phyloP scores from a whole-genome alignment of 495 filamentous ascomycete species.

The Penicillium flavigenum region DNA sequence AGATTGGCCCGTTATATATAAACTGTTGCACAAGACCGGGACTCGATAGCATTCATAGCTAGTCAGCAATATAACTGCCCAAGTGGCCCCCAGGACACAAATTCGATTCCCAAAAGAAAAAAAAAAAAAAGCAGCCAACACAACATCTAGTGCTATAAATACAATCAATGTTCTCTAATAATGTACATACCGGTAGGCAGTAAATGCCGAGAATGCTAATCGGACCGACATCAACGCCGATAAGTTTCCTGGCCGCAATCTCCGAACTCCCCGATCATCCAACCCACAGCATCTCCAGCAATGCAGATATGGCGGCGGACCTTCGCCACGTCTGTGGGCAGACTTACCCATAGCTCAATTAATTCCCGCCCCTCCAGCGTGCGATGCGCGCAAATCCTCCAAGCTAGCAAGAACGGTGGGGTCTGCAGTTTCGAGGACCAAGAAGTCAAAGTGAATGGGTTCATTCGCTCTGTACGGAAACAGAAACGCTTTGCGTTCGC shows the following conservation, averaged over 20 bases:
- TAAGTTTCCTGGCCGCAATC: conserved; percentile 23
- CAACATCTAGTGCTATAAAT: not conserved
- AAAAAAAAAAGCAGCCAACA: not conserved
- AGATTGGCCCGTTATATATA: not conserved
- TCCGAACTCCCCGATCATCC: conserved; percentile 23
- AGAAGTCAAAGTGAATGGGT: conserved; percentile 68
- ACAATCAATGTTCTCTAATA: not conserved
- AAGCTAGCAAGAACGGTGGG: conserved; percentile 28
- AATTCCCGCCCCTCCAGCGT: conserved; percentile 21
- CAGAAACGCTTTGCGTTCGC: conserved; percentile 84
- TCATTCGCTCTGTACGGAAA: conserved; percentile 78
- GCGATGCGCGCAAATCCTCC: conserved; percentile 44
- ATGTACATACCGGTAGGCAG: not conserved
- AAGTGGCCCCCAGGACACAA: not conserved
- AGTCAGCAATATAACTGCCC: not conserved
- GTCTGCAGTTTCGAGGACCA: conserved; percentile 38
- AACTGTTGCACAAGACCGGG: not conserved
- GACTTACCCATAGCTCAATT: conserved; percentile 29
- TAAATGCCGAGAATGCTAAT: not conserved
- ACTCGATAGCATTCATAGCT: no score
- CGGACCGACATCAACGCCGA: conserved; percentile 12
- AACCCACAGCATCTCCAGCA: conserved; percentile 25
- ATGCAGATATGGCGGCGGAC: conserved; percentile 49
- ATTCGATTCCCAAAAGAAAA: not conserved
- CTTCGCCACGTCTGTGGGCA: conserved; percentile 42